Base-by-base conservation (phyloP, 169 alveolate species). In the Cystoisospora suis region DNA sequence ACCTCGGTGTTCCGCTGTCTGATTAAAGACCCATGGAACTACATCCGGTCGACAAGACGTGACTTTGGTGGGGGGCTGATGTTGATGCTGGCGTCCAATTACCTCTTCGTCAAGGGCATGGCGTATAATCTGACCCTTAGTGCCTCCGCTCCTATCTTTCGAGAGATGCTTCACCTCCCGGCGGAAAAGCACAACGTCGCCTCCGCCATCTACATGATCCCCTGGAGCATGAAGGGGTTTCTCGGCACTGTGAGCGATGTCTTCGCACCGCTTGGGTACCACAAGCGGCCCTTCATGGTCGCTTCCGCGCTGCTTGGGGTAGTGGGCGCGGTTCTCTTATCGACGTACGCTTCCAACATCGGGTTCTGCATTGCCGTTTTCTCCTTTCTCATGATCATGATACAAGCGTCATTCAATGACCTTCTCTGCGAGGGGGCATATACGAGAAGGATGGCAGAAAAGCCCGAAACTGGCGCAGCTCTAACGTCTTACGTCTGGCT, bases 211-310 rank as follows among this genome's bases (percentile, higher is more conserved):
- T 81, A 59, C 70, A 85, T 86, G 88, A 75, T 86, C 45, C 94
- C 94, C 38, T 90, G 94, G 94, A 53, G 90, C 56, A 36, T 90
- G 44, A 90, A 90, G 61, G 94, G 94, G 12, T 40, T 86, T 29
- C 77, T 81, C 38, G 94, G 94, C 6, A 65, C 90, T 1, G 75
- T 90, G 29, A 69, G 89, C 1, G 94, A 90, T 46, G 81, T 90
- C 46, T 90, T 81, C 46, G 90, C 94, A 6, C 75, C 81, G 45
- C 56, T 47, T 7, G 94, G 94, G 5, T 90, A 90, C 88, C 91
- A 90, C 49, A 90, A 90, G 53, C 86, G 91, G 38, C 72, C 89
- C 40, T 90, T 58, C 45, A 86, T 90, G 94, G 47, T 86, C 49
- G 72, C 81, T 12, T 77, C 91, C 0, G 72, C 91, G 29, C 2